These are phyloP conservation scores for Batkoa obscura DNA, from an alignment of 371 early-diverging fungal species.

Conservation along the genomic window DNA sequence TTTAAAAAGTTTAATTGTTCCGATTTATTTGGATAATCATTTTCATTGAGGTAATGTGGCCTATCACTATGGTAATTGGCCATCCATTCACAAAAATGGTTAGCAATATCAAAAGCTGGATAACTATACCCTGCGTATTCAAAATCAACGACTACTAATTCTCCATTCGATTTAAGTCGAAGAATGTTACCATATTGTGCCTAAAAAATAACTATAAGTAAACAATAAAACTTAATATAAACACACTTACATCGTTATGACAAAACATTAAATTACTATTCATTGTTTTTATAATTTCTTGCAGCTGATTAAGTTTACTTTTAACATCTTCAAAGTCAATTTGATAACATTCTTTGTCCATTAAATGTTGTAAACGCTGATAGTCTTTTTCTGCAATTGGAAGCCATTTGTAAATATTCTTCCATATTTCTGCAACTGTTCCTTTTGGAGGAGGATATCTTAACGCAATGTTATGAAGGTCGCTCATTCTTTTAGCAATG, in stretches of 20 bases:
- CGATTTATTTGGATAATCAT: constrained; percentile 28
- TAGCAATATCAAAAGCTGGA: constrained; percentile 67
- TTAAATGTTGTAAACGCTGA: background rate
- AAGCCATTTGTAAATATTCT: constrained; percentile 45
- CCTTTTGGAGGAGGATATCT: constrained; percentile 29
- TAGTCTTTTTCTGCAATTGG: constrained; percentile 17
- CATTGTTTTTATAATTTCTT: constrained; percentile 1
- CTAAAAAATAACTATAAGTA: no score
- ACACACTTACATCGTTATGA: constrained; percentile 36
- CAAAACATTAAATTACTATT: constrained; percentile 52
- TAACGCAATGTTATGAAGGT: constrained; percentile 49
- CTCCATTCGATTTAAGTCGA: constrained; percentile 20
- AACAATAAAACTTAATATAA: no score
- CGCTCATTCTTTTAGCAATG: constrained; percentile 52
- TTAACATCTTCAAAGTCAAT: background rate
- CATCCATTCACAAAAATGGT: constrained; percentile 82
- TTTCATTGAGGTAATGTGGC: constrained; percentile 24
- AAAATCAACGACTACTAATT: constrained; percentile 57
- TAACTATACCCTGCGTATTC: constrained; percentile 77
- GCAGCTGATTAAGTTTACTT: no score
- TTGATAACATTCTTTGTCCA: constrained; percentile 10
- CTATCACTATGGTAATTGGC: constrained; percentile 46
- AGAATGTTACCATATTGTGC: constrained; percentile 71
- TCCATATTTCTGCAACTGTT: constrained; percentile 35
- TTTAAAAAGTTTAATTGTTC: constrained; percentile 36